Base-by-base conservation (phyloP, 2,329 filamentous ascomycete species). In the Basipetospora chlamydospora region DNA sequence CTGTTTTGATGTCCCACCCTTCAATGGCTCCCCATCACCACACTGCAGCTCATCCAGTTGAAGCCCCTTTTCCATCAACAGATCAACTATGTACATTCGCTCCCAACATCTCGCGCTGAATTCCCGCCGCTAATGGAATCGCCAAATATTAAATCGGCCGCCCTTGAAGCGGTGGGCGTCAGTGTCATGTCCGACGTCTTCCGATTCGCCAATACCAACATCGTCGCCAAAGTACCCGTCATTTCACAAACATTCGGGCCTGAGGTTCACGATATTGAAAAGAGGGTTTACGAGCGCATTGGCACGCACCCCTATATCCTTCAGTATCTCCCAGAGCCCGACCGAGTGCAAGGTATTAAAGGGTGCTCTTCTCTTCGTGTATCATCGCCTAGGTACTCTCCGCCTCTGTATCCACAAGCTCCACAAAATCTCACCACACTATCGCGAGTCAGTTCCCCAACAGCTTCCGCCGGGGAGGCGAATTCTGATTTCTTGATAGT, bases 181-280 rank as follows among this genome's bases (percentile, higher is more conserved):
- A 13, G 32, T 7, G 6, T 26, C 8, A 11, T 16, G 11, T 34
- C 32, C 3, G 21, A 34, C n/a, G 21, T 34, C 11, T 15, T 34
- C 13, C 32, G 32, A 25, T 23, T 34, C 16, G 20, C 20, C 12
- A 20, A 34, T n/a, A 34, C 21, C 12, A 34, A 34, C 5, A 16
- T 34, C 23, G 32, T 34, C 21, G 22, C 32, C 32, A 34, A 34
- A 25, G 13, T 34, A 15, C 21, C 32, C 6, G 21, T 21, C n/a
- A 9, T 26, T 11, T 26, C 32, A 15, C n/a, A 12, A 12, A 9
- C 17, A 9, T 34, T 26, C 21, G n/a, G n/a, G 16, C 5, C 21
- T 6, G 21, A 17, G n/a, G 8, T 17, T 15, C 32, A 26, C 12
- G 32, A 34, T 10, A 26, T 17, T 6, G 20, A 26, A 21, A 34